Percentiles rank a stretch among this genome's conserved stretches.
Conservation (phyloP, 2,329 filamentous ascomycete species). For the Tolypocladium pustulatum region DNA sequence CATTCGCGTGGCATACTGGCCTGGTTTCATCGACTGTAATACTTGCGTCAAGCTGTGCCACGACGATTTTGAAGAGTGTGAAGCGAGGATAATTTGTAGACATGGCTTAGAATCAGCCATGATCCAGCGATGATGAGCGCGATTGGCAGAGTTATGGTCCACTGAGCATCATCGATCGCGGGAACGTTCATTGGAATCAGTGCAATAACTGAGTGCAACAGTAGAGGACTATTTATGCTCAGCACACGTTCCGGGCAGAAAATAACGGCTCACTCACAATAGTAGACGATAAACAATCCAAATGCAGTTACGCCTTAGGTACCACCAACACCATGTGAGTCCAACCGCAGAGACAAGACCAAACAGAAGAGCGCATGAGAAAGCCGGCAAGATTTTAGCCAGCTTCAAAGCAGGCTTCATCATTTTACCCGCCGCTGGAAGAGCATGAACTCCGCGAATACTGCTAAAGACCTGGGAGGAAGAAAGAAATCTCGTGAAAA, state of each 20-base stretch:
- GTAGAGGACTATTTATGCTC: neutral
- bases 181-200: neutral
- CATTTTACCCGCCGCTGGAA: neutral
- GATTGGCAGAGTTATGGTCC: neutral
- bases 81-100: neutral
- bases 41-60: slow-evolving; percentile 43
- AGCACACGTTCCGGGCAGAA: neutral
- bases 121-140: neutral
- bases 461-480: neutral
- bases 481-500: neutral
- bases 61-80: slow-evolving; percentile 15
- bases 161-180: neutral
- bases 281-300: neutral
- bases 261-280: neutral
- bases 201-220: neutral
- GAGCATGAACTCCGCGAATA: neutral
- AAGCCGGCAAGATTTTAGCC: neutral
- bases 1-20: slow-evolving; percentile 52
- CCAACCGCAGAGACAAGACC: neutral
- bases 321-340: neutral
- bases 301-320: neutral
- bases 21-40: slow-evolving; percentile 39
- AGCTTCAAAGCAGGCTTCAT: neutral
- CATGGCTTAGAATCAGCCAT: neutral
- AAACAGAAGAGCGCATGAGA: neutral